A percentile compares a stretch with the other conserved stretches of the same genome.
phyloP scores from a whole-genome alignment of 306 rosid species.

The Rosa chinensis region DNA sequence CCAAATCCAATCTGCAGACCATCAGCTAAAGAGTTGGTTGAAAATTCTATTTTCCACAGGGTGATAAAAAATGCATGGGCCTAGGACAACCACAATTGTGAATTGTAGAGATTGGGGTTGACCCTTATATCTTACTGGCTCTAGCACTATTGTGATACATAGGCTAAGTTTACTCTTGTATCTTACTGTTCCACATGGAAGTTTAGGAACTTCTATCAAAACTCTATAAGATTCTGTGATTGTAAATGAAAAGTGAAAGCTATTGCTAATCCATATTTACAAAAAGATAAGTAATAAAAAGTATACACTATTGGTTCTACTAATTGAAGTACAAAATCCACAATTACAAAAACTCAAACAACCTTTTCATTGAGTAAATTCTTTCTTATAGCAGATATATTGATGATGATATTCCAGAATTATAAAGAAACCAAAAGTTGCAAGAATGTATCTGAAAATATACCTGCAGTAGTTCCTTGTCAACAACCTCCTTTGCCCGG shows the following conservation, averaged over 20 bases:
- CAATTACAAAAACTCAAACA: background rate
- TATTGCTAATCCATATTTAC: background rate
- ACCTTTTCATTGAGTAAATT: background rate
- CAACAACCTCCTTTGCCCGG: slow-evolving; percentile 53
- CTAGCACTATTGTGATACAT: background rate
- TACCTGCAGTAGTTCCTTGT: slow-evolving; percentile 87
- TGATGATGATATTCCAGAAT: background rate
- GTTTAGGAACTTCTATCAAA: slow-evolving; percentile 6
- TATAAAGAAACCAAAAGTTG: background rate
- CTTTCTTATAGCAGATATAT: background rate
- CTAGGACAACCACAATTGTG: slow-evolving; percentile 12
- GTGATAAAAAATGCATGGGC: slow-evolving; percentile 20
- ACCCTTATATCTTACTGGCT: too few species aligned
- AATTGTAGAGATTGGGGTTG: slow-evolving; percentile 8
- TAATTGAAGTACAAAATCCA: background rate
- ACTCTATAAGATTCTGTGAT: background rate
- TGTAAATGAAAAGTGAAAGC: background rate
- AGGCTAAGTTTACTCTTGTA: background rate
- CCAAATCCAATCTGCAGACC: slow-evolving; percentile 79
- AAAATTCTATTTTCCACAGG: slow-evolving; percentile 58
- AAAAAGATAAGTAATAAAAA: background rate
- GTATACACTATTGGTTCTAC: background rate
- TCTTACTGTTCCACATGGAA: slow-evolving; percentile 4
- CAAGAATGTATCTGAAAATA: slow-evolving; percentile 10
- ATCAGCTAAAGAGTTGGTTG: slow-evolving; percentile 62